Percentiles rank a stretch among this genome's conserved stretches.
These are phyloP conservation scores for Eimeria falciformis DNA, from an alignment of 169 alveolate genomes.

Conservation along the genomic window DNA sequence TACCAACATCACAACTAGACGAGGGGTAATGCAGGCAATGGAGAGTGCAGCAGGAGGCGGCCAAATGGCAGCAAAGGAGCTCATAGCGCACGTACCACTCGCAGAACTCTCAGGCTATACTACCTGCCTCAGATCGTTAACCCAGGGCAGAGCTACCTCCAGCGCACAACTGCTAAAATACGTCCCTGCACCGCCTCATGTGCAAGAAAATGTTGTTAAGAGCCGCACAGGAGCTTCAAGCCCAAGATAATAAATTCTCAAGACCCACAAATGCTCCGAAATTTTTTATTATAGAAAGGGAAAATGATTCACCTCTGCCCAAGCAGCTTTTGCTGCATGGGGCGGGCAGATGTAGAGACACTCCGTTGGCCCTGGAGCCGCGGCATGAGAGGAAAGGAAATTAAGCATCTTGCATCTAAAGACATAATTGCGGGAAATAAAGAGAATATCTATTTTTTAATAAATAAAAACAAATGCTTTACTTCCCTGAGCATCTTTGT, in stretches of 20 bases:
- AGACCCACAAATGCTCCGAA: too few species aligned
- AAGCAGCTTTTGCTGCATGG: too few species aligned
- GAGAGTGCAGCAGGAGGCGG: slow-evolving; percentile 4
- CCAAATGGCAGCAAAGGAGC: slow-evolving; percentile 39
- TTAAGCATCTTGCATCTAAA: too few species aligned
- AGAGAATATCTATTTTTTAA: too few species aligned
- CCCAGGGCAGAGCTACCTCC: slow-evolving; percentile 91
- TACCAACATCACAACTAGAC: slow-evolving; percentile 85
- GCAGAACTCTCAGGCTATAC: slow-evolving; percentile 90
- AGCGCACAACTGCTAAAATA: slow-evolving; percentile 89
- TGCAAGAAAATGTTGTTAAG: slow-evolving; percentile 61
- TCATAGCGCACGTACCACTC: slow-evolving; percentile 85
- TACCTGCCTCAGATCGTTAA: slow-evolving; percentile 86
- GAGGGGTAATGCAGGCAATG: slow-evolving; percentile 79
- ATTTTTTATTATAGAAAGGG: too few species aligned
- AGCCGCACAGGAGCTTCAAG: slow-evolving; percentile 13
- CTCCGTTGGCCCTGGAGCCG: too few species aligned
- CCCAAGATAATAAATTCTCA: not conserved
- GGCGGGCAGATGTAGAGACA: too few species aligned
- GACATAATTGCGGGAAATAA: too few species aligned
- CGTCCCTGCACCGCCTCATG: slow-evolving; percentile 82
- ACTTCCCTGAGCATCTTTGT: too few species aligned
- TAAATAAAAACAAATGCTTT: too few species aligned
- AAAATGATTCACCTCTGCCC: too few species aligned
- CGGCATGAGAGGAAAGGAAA: too few species aligned